Base-by-base conservation (phyloP, 2,329 filamentous ascomycete species). In the Arthrocladium fulminans region DNA sequence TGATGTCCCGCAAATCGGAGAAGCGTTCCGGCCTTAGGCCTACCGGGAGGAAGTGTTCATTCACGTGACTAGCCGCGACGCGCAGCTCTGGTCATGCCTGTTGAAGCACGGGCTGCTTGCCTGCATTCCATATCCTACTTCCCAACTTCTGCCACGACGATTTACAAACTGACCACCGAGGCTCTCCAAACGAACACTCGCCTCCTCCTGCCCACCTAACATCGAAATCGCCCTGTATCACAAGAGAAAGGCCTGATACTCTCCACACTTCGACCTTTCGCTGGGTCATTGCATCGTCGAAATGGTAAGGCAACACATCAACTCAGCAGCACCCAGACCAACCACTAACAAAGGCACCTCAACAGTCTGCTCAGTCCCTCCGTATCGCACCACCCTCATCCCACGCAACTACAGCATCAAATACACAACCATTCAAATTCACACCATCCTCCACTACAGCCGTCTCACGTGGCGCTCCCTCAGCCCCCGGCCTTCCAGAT, bases 401-500 rank as follows among this genome's bases (percentile, higher is more conserved):
- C 58, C 79, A 90, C 73, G 69, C 80, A 59, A 80, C 75, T 59
- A 74, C 77, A 63, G 83, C 79, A 70, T 75, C 74, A 61, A 83
- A 85, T 72, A 72, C 67, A 60, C 79, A 74, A 58, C 75, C 78
- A 64, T 51, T 61, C 45, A 72, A 73, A 54, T 45, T 55, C 59
- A 76, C 73, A 56, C 40, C 43, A 19, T 43, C 61, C 63, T 47
- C 40, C 20, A 38, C 52, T 25, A n/a, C n/a, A n/a, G 22, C 35
- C 22, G 37, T 54, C 23, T 77, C 75, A 56, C 76, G 77, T 59
- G 80, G 79, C 48, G 92, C 92, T 3, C 92, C 92, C 59, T 96
- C 90, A 1, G 90, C 88, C 13, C 89, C 89, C 0, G 90, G 90
- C 59, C 76, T 97, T 55, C 89, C 94, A 76, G 92, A 97, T 73